Evolutionary conservation across 257 asterid species (phyloP).

Genomic region (Vinca minor): DNA sequence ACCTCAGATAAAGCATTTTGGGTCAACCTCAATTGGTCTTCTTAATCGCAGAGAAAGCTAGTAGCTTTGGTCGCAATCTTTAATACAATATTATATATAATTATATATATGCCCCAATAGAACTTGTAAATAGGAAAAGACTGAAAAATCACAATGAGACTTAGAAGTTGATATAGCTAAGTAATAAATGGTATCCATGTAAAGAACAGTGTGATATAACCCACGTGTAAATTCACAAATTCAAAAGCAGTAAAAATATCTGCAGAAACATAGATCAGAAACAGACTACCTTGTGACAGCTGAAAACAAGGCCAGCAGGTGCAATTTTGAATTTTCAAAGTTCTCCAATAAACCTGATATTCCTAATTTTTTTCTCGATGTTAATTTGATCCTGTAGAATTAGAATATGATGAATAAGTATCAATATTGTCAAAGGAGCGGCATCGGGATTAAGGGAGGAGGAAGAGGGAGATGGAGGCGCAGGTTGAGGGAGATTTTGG

Average conservation of each 20-base stretch:
- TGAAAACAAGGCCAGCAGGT: conserved; percentile 70
- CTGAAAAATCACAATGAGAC: neutral
- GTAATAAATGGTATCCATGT: neutral
- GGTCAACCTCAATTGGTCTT: conserved; percentile 5
- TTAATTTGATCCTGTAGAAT: conserved; percentile 91
- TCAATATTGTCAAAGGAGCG: no score
- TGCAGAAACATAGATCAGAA: no score
- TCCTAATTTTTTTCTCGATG: conserved; percentile 92
- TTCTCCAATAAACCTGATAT: conserved; percentile 93
- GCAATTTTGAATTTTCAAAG: conserved; percentile 97
- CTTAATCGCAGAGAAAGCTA: conserved; percentile 5
- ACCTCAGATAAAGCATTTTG: conserved; percentile 16
- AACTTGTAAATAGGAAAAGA: neutral
- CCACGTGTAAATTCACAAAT: neutral
- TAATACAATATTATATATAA: neutral
- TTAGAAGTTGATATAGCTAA: neutral
- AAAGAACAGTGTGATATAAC: neutral
- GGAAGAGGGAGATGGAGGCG: no score
- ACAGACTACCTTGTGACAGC: no score
- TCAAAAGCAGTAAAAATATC: neutral
- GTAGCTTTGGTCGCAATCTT: conserved; percentile 5
- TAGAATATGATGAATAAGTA: no score
- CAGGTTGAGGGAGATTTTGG: no score
- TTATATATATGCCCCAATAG: neutral
- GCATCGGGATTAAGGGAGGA: no score